These are phyloP conservation scores for Amaranthus palmeri DNA, from an alignment of 148 eudicot genomes.

Conservation along the genomic window DNA sequence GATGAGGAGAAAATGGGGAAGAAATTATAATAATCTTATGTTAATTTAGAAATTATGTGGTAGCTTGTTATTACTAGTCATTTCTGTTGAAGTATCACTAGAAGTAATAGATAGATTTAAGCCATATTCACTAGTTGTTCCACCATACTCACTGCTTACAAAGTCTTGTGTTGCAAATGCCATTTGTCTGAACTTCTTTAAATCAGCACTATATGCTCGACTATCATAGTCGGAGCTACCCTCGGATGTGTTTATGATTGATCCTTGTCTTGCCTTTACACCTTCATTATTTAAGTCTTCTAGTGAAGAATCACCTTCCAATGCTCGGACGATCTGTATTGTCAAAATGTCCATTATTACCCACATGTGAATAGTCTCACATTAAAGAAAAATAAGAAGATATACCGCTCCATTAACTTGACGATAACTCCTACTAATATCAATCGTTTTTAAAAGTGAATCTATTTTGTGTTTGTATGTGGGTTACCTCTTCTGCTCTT, in stretches of 20 bases:
- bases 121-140: conserved; percentile 27
- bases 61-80: conserved; percentile 1
- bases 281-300: conserved; percentile 50
- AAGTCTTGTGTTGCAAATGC: conserved; percentile 37
- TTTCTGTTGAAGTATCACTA: conserved; percentile 24
- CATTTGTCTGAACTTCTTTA: conserved; percentile 57
- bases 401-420: too few species aligned
- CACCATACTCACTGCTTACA: neutral
- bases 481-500: too few species aligned
- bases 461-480: too few species aligned
- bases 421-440: too few species aligned
- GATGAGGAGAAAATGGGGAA: too few species aligned
- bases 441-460: too few species aligned
- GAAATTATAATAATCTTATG: too few species aligned
- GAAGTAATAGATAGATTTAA: conserved; percentile 21
- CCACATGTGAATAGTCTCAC: too few species aligned
- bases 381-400: too few species aligned
- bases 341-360: too few species aligned
- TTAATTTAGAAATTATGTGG: too few species aligned
- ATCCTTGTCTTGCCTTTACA: conserved; percentile 23
- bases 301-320: conserved; percentile 61
- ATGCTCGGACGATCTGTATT: conserved; percentile 55
- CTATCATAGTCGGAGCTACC: conserved; percentile 41
- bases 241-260: conserved; percentile 17
- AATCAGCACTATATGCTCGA: conserved; percentile 48